Conservation (phyloP, 2,329 filamentous ascomycete species). For the Cercospora sesami region DNA sequence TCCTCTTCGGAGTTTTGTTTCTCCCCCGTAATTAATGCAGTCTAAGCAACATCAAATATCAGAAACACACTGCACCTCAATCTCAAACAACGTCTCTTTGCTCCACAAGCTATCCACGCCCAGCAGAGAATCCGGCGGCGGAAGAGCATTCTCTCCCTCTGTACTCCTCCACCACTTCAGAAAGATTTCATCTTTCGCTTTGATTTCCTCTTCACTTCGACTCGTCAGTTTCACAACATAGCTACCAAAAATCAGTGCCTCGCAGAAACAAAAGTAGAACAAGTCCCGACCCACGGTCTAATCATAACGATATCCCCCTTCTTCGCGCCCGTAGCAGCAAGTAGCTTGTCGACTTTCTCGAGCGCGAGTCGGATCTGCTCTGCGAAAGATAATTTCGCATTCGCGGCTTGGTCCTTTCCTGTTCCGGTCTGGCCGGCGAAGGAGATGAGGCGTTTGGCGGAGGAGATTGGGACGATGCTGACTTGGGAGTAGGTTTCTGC, state of each 20-base stretch:
- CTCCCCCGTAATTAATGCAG: constrained; percentile 16
- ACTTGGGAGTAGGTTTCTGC: constrained; percentile 24
- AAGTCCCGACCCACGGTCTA: constrained; percentile 13
- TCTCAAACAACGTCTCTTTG: constrained; percentile 25
- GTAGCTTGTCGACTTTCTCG: constrained; percentile 22
- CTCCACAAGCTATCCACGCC: constrained; percentile 26
- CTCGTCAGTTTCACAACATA: constrained; percentile 27
- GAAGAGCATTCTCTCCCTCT: constrained; percentile 14
- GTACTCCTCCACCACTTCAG: constrained; percentile 24
- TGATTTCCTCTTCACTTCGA: constrained; percentile 13
- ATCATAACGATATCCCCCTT: constrained; percentile 27
- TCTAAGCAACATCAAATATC: constrained; percentile 9
- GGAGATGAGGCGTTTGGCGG: constrained; percentile 23
- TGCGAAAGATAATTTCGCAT: constrained; percentile 15
- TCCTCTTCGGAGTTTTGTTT: not conserved
- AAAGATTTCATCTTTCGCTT: constrained; percentile 16
- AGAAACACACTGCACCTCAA: constrained; percentile 18
- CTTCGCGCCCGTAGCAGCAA: constrained; percentile 21
- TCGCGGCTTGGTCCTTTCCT: not conserved
- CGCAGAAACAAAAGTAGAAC: not conserved
- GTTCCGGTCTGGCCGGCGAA: constrained; percentile 29
- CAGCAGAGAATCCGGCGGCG: constrained; percentile 25
- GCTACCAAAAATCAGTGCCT: not conserved
- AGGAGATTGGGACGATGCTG: constrained; percentile 24
- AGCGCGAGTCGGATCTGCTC: constrained; percentile 23